These are phyloP conservation scores for Camelina laxa DNA, from an alignment of 345 rosid genomes.

Conservation along the genomic window DNA sequence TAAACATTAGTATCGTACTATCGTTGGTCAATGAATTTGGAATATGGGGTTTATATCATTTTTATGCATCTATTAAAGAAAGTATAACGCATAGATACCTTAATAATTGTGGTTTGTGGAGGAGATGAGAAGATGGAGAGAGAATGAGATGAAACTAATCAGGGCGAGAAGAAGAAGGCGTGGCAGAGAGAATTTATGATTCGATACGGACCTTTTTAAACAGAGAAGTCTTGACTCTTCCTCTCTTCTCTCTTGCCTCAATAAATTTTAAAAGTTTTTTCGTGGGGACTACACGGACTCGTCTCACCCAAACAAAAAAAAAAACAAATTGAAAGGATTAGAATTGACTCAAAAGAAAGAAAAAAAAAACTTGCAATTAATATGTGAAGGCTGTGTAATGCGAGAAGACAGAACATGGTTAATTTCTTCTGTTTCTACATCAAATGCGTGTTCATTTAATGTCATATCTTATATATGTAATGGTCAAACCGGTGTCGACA, in stretches of 20 bases:
- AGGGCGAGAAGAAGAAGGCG: constrained; percentile 28
- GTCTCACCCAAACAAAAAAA: constrained; percentile 7
- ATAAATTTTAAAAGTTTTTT: constrained; percentile 36
- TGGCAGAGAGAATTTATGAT: constrained; percentile 46
- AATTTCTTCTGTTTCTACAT: constrained; percentile 6
- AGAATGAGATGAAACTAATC: constrained; percentile 2
- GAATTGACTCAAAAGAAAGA: constrained; percentile 21
- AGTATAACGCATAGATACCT: not conserved
- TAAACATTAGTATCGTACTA: too few species aligned
- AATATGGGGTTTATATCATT: not conserved
- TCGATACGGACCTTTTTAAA: constrained; percentile 29
- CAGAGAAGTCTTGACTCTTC: constrained; percentile 23
- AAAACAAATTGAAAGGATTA: constrained; percentile 2
- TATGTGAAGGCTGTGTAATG: constrained; percentile 15
- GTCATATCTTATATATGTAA: not conserved
- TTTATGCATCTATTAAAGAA: not conserved
- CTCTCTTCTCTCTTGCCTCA: constrained; percentile 35
- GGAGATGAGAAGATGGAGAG: constrained; percentile 28
- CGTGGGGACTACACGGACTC: constrained; percentile 36
- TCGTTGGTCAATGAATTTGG: not conserved
- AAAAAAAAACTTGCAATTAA: constrained; percentile 4
- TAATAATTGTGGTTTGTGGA: constrained; percentile 2
- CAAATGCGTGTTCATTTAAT: not conserved
- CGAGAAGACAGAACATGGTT: constrained; percentile 10
- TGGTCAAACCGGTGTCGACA: constrained; percentile 23